phyloP scores from a whole-genome alignment of 352 stramenopile species.

The Phytophthora sp. region DNA sequence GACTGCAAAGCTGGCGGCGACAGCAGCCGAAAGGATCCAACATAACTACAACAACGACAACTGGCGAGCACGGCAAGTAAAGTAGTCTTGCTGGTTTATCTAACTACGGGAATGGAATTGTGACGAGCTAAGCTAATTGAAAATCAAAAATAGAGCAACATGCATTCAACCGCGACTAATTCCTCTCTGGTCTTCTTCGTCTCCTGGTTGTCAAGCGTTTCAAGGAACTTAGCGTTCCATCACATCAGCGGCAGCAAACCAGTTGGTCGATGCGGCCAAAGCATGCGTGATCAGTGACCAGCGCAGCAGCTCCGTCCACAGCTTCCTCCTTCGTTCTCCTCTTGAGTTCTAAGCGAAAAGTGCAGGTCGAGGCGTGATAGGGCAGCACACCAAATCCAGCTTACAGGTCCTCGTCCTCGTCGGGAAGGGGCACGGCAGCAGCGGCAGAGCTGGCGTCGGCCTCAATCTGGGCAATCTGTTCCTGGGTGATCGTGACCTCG shows the following conservation, averaged over 20 bases:
- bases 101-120: conserved; percentile 3
- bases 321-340: conserved; percentile 30
- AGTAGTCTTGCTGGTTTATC: conserved; percentile 23
- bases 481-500: conserved; percentile 96
- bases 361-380: conserved; percentile 41
- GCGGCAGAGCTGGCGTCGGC: conserved; percentile 91
- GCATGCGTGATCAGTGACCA: conserved; percentile 3
- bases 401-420: conserved; percentile 98
- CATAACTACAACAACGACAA: background rate
- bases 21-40: too few relatives aligned
- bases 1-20: too few relatives aligned
- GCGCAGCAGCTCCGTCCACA: conserved; percentile 8
- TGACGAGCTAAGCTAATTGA: conserved; percentile 12
- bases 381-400: conserved; percentile 41
- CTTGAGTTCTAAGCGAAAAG: conserved; percentile 43
- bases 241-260: conserved; percentile 36
- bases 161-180: conserved; percentile 50
- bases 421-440: conserved; percentile 93
- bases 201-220: conserved; percentile 35
- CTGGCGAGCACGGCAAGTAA: background rate
- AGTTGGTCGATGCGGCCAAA: conserved; percentile 22
- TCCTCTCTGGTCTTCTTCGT: conserved; percentile 40
- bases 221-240: conserved; percentile 33
- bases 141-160: conserved; percentile 53
- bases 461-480: conserved; percentile 94